A percentile compares a stretch with the other conserved stretches of the same genome.
Evolutionary conservation across 192 early-diverging fungal genomes (phyloP).

Genomic region (Backusella circina): DNA sequence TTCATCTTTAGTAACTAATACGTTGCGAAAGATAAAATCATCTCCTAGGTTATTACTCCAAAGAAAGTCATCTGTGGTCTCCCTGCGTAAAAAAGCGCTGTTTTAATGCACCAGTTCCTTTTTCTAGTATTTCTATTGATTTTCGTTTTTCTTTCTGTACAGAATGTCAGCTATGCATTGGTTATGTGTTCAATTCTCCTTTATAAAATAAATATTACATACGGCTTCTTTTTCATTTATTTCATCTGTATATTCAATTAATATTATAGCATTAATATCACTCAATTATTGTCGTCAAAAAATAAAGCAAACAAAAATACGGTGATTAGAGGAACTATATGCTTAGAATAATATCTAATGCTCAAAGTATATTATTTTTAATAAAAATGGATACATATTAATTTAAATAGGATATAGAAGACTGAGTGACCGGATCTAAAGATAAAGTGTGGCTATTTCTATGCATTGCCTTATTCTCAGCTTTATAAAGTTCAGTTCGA

Average conservation of each 20-base stretch:
- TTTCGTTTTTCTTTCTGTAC: slow-evolving; percentile 2
- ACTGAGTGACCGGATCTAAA: not conserved
- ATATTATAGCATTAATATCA: not conserved
- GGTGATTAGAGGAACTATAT: not conserved
- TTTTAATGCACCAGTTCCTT: not conserved
- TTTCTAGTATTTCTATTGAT: not conserved
- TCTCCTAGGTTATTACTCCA: not conserved
- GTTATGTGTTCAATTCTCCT: not conserved
- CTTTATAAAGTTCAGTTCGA: not conserved
- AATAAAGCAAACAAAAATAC: not conserved
- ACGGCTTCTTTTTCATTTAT: not conserved
- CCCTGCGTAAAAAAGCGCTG: not conserved
- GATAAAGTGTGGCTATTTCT: not conserved
- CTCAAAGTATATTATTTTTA: not conserved
- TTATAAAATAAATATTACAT: not conserved
- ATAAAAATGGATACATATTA: not conserved
- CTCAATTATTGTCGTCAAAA: not conserved
- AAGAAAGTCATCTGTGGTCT: not conserved
- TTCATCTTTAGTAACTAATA: not conserved
- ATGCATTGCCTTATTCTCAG: not conserved
- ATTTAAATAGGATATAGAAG: not conserved
- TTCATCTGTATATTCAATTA: not conserved
- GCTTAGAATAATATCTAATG: not conserved
- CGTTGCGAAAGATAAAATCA: not conserved
- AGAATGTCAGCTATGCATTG: not conserved